phyloP scores from a whole-genome alignment of 495 filamentous ascomycete genomes.

The Penicillium cosmopolitanum region DNA sequence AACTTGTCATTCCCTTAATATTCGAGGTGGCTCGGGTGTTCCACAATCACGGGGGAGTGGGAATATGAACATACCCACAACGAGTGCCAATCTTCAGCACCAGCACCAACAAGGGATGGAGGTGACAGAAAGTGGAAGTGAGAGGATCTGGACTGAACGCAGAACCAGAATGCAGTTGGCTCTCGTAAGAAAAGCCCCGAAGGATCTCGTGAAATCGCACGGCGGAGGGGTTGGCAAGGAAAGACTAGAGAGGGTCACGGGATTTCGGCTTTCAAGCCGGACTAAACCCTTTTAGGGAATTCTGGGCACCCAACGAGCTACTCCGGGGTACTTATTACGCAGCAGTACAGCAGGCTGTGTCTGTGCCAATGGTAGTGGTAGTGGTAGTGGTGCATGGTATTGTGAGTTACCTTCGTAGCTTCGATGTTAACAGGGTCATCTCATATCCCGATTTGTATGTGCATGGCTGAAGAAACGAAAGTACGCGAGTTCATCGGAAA shows the following conservation, averaged over 20 bases:
- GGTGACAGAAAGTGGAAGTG: not conserved
- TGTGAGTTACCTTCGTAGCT: too few species aligned
- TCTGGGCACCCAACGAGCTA: constrained; percentile 25
- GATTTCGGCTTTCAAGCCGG: constrained; percentile 25
- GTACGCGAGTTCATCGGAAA: too few species aligned
- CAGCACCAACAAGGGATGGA: constrained; percentile 9
- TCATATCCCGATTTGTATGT: too few species aligned
- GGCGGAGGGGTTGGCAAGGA: constrained; percentile 37
- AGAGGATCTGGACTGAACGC: not conserved
- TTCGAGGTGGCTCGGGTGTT: constrained; percentile 19
- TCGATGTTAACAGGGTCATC: too few species aligned
- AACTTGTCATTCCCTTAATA: not conserved
- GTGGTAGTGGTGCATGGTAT: too few species aligned
- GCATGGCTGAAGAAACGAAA: too few species aligned
- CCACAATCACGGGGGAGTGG: constrained; percentile 24
- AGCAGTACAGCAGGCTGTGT: not conserved
- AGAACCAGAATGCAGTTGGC: not conserved
- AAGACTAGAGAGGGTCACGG: constrained; percentile 35
- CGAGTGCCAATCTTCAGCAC: constrained; percentile 24
- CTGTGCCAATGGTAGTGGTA: too few species aligned
- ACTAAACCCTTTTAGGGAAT: constrained; percentile 19
- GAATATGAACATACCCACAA: constrained; percentile 35
- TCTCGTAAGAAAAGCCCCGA: constrained; percentile 1
- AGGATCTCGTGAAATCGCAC: constrained; percentile 3
- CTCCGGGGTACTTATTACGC: constrained; percentile 16